A percentile compares a stretch with the other conserved stretches of the same genome.
phyloP scores from a whole-genome alignment of 345 rosid genomes.

The Cardamine resedifolia region DNA sequence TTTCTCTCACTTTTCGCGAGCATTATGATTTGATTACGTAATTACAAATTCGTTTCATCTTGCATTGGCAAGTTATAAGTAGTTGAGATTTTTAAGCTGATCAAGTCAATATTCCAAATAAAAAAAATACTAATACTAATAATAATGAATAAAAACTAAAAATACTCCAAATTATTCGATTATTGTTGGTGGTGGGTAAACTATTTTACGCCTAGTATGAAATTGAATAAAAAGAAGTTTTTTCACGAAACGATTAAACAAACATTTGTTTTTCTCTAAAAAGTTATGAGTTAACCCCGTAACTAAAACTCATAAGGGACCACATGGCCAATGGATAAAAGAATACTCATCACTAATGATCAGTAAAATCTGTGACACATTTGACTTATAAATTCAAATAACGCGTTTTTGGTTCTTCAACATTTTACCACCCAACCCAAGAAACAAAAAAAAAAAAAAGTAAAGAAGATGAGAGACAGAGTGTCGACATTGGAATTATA shows the following conservation, averaged over 20 bases:
- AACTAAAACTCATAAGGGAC: not conserved
- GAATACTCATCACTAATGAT: not conserved
- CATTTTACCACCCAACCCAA: not conserved
- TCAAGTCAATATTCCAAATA: no score
- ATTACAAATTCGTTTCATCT: no score
- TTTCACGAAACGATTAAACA: not conserved
- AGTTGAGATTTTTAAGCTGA: no score
- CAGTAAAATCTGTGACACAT: not conserved
- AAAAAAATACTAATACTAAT: no score
- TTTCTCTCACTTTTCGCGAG: no score
- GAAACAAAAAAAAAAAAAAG: not conserved
- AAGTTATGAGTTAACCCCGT: not conserved
- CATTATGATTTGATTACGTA: no score
- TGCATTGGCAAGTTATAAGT: no score
- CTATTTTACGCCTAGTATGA: no score
- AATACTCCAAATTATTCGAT: no score
- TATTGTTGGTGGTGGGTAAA: no score
- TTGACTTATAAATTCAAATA: not conserved
- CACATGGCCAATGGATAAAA: not conserved
- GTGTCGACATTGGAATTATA: not conserved
- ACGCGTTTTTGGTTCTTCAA: conserved; percentile 7
- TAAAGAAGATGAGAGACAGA: not conserved
- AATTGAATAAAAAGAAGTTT: not conserved
- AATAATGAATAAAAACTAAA: no score
- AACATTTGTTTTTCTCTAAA: not conserved